Percentiles rank a stretch among this genome's conserved stretches.
Conservation (phyloP, 768 basidiomycete genomes). For the Mycena floridula region DNA sequence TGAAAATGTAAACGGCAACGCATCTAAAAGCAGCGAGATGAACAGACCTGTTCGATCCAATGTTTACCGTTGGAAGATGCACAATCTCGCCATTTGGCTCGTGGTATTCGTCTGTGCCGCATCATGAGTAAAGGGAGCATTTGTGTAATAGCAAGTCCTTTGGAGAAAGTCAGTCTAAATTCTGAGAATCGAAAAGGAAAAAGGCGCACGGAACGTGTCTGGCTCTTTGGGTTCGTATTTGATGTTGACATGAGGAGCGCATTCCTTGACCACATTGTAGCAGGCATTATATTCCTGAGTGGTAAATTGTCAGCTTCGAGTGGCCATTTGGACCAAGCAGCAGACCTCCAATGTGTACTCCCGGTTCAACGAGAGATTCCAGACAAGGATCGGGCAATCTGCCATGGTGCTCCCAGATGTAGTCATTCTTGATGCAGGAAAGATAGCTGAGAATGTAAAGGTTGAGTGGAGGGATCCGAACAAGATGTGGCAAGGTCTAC, state of each 20-base stretch:
- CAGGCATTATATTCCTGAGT: constrained; percentile 70
- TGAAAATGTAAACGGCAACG: neutral
- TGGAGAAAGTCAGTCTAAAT: constrained; percentile 1
- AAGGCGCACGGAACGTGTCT: constrained; percentile 60
- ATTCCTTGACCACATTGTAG: constrained; percentile 51
- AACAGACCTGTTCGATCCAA: constrained; percentile 85
- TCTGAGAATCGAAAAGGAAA: neutral
- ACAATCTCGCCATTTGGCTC: constrained; percentile 67
- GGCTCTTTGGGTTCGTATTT: constrained; percentile 49
- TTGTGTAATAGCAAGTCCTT: constrained; percentile 66
- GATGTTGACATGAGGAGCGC: constrained; percentile 51
- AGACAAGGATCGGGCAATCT: constrained; percentile 69
- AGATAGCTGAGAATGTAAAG: no score
- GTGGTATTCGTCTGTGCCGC: constrained; percentile 74
- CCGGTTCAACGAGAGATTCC: constrained; percentile 76
- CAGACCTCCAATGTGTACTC: constrained; percentile 63
- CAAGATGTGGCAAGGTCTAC: no score
- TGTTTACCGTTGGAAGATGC: constrained; percentile 60
- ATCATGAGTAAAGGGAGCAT: constrained; percentile 82
- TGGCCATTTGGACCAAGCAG: constrained; percentile 1
- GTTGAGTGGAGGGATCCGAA: no score
- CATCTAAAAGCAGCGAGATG: no score
- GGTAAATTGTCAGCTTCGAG: constrained; percentile 7
- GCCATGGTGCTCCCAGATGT: no score
- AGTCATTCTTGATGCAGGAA: no score